phyloP scores from a whole-genome alignment of 345 rosid genomes.

The Limnanthes douglasii region DNA sequence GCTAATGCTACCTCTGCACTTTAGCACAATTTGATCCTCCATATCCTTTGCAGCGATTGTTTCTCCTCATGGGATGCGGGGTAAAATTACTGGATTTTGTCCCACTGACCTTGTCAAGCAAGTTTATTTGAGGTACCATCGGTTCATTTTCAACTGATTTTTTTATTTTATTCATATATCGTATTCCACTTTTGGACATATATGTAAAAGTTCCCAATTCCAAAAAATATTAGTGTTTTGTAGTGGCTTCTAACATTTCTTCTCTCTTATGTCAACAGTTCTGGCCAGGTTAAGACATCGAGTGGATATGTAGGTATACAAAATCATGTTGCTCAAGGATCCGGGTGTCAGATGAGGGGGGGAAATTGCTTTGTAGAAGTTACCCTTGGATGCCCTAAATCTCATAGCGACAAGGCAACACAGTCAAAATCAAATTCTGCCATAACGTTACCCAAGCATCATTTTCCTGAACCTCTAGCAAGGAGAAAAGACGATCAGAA shows the following conservation, averaged over 20 bases:
- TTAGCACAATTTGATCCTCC: constrained; percentile 5
- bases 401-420: constrained; percentile 25
- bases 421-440: constrained; percentile 21
- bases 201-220: not conserved
- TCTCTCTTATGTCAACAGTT: constrained; percentile 35
- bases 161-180: not conserved
- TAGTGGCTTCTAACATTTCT: too few species aligned
- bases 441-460: constrained; percentile 39
- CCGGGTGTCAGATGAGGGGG: constrained; percentile 44
- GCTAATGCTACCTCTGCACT: constrained; percentile 5
- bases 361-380: constrained; percentile 71
- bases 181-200: too few species aligned
- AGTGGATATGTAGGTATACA: constrained; percentile 59
- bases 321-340: constrained; percentile 46
- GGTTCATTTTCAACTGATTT: not conserved
- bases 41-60: constrained; percentile 88
- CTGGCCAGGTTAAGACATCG: constrained; percentile 40
- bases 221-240: not conserved
- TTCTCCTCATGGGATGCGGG: constrained; percentile 97
- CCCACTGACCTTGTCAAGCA: constrained; percentile 92
- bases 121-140: constrained; percentile 56
- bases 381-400: constrained; percentile 57
- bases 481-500: constrained; percentile 44
- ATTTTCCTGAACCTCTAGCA: constrained; percentile 39
- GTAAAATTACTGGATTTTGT: constrained; percentile 81